Evolutionary conservation across 2,329 filamentous ascomycete genomes (phyloP).

Genomic region (Dissoconium aciculare): DNA sequence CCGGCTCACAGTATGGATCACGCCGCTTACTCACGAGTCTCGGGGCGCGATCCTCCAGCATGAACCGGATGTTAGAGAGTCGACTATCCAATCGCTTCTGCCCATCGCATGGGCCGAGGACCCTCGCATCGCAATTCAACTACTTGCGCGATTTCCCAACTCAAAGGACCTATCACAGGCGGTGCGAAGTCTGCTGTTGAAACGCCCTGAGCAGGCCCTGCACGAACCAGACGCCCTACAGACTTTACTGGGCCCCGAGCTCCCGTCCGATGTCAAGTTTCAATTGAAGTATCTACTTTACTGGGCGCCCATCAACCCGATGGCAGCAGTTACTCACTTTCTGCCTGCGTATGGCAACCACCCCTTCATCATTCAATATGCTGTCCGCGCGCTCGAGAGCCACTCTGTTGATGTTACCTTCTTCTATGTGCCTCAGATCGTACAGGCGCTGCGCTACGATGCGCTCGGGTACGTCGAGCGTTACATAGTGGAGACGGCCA

Average conservation of each 20-base stretch:
- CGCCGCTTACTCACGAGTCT: constrained; percentile 54
- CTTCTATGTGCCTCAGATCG: constrained; percentile 97
- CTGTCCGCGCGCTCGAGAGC: constrained; percentile 84
- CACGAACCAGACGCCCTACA: constrained; percentile 69
- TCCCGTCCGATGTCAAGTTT: constrained; percentile 65
- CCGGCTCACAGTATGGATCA: constrained; percentile 77
- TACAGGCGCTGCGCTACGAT: constrained; percentile 89
- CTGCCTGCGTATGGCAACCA: constrained; percentile 81
- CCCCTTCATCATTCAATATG: constrained; percentile 88
- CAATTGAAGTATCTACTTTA: constrained; percentile 89
- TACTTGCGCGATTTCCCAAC: constrained; percentile 58
- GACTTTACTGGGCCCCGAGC: constrained; percentile 58
- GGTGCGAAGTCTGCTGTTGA: constrained; percentile 64
- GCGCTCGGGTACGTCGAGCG: constrained; percentile 84
- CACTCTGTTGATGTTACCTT: constrained; percentile 96
- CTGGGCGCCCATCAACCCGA: constrained; percentile 84
- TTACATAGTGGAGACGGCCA: constrained; percentile 92
- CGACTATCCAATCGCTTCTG: constrained; percentile 39
- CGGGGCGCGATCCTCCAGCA: constrained; percentile 18
- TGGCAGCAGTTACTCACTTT: constrained; percentile 87
- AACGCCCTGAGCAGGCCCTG: constrained; percentile 69
- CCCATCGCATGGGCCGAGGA: constrained; percentile 77
- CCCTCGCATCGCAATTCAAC: constrained; percentile 73
- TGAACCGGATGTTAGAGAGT: constrained; percentile 27
- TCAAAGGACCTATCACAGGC: constrained; percentile 58